phyloP scores from a whole-genome alignment of 805 yeast genomes.

The Wickerhamomyces alni region DNA sequence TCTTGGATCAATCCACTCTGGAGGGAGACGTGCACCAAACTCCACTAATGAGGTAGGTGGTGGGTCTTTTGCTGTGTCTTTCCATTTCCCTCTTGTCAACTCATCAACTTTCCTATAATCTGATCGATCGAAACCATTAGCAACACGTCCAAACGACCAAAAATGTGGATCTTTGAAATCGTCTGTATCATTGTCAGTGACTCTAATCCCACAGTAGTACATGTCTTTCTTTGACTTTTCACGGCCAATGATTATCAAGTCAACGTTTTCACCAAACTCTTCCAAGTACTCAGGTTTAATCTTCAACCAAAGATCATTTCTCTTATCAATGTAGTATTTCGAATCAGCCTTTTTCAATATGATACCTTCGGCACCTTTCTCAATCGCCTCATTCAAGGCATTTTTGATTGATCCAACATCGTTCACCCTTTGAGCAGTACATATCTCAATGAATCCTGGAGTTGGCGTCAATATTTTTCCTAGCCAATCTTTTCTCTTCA shows the following conservation, averaged over 20 bases:
- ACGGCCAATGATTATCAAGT: constrained; percentile 73
- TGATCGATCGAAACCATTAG: constrained; percentile 71
- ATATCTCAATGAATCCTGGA: constrained; percentile 39
- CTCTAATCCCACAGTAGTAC: constrained; percentile 67
- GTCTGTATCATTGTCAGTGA: constrained; percentile 28
- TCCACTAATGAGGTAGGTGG: constrained; percentile 39
- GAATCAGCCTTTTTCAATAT: constrained; percentile 62
- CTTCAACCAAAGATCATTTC: constrained; percentile 73
- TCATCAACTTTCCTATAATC: constrained; percentile 57
- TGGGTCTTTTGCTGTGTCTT: constrained; percentile 27
- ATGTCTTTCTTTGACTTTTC: constrained; percentile 64
- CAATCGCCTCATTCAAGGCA: constrained; percentile 53
- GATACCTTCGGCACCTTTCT: constrained; percentile 71
- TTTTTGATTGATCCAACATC: constrained; percentile 47
- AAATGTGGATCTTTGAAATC: constrained; percentile 28
- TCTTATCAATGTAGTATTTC: constrained; percentile 52
- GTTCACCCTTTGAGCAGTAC: constrained; percentile 33
- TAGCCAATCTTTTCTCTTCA: constrained; percentile 50
- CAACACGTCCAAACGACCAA: constrained; percentile 69
- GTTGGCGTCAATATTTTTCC: constrained; percentile 36
- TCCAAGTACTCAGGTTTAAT: constrained; percentile 87
- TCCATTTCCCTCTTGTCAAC: constrained; percentile 59
- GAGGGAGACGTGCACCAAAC: constrained; percentile 61
- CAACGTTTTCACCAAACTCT: constrained; percentile 83
- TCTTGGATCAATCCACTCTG: constrained; percentile 73